phyloP scores from a whole-genome alignment of 495 filamentous ascomycete species.

The Talaromyces ruber region DNA sequence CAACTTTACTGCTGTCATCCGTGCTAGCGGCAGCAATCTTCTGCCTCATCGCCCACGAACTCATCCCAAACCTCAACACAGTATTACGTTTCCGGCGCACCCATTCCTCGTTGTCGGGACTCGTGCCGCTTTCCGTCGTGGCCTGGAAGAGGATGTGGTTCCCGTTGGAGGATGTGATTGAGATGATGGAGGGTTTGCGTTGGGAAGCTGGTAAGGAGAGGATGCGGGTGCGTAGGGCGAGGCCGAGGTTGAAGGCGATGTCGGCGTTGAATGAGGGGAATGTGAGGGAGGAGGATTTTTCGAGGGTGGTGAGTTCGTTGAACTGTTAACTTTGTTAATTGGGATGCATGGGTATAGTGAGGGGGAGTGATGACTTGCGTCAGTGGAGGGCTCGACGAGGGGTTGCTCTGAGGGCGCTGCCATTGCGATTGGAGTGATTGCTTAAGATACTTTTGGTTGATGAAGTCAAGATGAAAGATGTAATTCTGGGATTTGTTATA shows the following conservation, averaged over 20 bases:
- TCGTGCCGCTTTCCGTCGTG: constrained; percentile 45
- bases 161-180: constrained; percentile 51
- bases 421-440: not conserved
- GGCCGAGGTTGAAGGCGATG: constrained; percentile 49
- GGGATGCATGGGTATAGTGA: too few species aligned
- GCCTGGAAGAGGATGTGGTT: constrained; percentile 55
- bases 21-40: constrained; percentile 33
- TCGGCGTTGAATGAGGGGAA: constrained; percentile 60
- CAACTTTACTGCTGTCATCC: constrained; percentile 26
- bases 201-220: constrained; percentile 14
- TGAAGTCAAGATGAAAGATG: not conserved
- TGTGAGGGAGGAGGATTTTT: constrained; percentile 39
- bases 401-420: not conserved
- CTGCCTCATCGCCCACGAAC: constrained; percentile 56
- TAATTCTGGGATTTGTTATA: not conserved
- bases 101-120: constrained; percentile 55
- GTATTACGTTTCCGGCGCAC: constrained; percentile 56
- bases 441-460: too few species aligned
- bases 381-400: not conserved
- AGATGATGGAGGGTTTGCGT: constrained; percentile 51
- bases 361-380: constrained; percentile 3
- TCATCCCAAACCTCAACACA: constrained; percentile 60
- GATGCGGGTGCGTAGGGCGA: constrained; percentile 26
- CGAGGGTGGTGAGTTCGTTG: constrained; percentile 38
- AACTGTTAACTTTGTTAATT: constrained; percentile 20